Evolutionary conservation across 2,329 filamentous ascomycete species (phyloP), one percentile per base, ranked within the genome.

Genomic region (Botrytis byssoidea): DNA sequence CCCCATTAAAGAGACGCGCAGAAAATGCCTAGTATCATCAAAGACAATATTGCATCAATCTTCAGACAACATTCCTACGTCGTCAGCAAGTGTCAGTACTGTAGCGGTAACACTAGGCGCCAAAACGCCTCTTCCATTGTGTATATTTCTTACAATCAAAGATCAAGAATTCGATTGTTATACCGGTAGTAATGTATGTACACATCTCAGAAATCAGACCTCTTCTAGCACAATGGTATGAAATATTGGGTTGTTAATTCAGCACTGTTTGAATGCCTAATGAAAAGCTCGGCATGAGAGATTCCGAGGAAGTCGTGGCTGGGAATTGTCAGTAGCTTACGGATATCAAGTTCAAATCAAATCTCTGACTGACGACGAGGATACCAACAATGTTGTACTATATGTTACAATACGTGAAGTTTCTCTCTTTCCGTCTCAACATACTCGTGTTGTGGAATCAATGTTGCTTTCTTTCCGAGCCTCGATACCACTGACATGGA

Each of bases 21-120:
- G 65, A n/a, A 40, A 40, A 68, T 51, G 8, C 22, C 29, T 29
- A 46, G n/a, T 46, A 46, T 42, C 10, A 25, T 20, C 42, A 65
- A 35, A 46, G 63, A 29, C 46, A 20, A 44, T 65, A 46, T 46
- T 35, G 63, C 42, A 65, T 65, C 42, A 46, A 65, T 32, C 64
- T 66, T 48, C 64, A 25, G 29, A 32, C 18, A 57, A 29, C 46
- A 55, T 57, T 69, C 48, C 66, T 69, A 69, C 55, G 51, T 70
- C 40, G 67, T 70, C 40, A 46, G 51, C 67, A 46, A 70, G 68
- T 70, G 55, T 70, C 68, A 61, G 55, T 55, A 29, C 40, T n/a
- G n/a, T 37, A 35, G 67, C 51, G n/a, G 51, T 44, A 60, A 44
- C 42, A n/a, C n/a, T 37, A 70, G 51, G n/a, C 51, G 51, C 42